Percentiles rank a stretch among this genome's conserved stretches.
These are phyloP conservation scores for Pyrenopolyporus hunteri DNA, from an alignment of 495 filamentous ascomycete genomes.

Conservation along the genomic window DNA sequence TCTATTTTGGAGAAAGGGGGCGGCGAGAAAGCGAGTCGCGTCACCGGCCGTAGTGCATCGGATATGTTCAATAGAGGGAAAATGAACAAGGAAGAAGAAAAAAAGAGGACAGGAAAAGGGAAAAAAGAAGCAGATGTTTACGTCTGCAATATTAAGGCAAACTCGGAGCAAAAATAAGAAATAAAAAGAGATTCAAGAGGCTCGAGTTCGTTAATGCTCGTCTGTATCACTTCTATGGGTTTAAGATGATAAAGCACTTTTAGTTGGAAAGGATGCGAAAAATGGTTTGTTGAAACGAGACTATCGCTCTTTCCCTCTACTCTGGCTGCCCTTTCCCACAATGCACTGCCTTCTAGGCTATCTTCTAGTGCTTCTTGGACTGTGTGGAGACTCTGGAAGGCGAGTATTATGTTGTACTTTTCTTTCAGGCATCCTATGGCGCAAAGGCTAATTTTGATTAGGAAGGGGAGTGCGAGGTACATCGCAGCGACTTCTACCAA, in stretches of 20 bases:
- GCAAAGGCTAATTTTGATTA: neutral
- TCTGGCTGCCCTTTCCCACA: slow-evolving; percentile 2
- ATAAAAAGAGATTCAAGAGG: slow-evolving; percentile 24
- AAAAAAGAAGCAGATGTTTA: slow-evolving; percentile 24
- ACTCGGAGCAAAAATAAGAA: slow-evolving; percentile 29
- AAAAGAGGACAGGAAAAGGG: slow-evolving; percentile 5
- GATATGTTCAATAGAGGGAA: slow-evolving; percentile 38
- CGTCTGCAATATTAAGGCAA: slow-evolving; percentile 30
- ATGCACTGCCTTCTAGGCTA: slow-evolving; percentile 18
- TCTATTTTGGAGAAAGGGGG: slow-evolving; percentile 26
- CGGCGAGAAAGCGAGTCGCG: slow-evolving; percentile 31
- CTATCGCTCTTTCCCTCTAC: slow-evolving; percentile 14
- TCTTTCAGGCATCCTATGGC: neutral
- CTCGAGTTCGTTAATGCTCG: slow-evolving; percentile 29
- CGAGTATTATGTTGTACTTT: slow-evolving; percentile 12
- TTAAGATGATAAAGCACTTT: slow-evolving; percentile 32
- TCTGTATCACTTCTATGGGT: slow-evolving; percentile 35
- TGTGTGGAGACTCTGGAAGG: slow-evolving; percentile 8
- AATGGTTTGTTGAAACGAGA: slow-evolving; percentile 38
- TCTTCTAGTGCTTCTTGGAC: neutral
- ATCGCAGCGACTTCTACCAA: neutral
- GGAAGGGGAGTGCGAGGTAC: neutral
- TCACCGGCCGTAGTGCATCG: slow-evolving; percentile 38
- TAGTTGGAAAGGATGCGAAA: slow-evolving; percentile 28
- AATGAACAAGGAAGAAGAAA: slow-evolving; percentile 23